Conservation (phyloP, 257 asterid species). For the Phtheirospermum japonicum region DNA sequence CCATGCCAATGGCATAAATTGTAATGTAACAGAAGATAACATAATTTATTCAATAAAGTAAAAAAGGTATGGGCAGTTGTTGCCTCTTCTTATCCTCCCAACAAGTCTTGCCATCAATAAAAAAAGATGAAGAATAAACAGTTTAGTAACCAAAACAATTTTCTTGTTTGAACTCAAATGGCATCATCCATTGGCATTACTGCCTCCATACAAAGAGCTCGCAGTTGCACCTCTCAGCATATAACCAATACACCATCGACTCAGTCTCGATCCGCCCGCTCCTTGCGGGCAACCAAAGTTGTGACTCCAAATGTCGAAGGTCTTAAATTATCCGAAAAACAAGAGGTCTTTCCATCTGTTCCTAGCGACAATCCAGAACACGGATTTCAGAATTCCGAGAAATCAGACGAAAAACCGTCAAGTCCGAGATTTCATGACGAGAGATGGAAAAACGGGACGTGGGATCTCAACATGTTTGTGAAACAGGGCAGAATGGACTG, state of each 20-base stretch:
- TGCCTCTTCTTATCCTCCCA: slow-evolving; percentile 25
- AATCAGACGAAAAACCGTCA: slow-evolving; percentile 25
- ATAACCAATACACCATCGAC: slow-evolving; percentile 32
- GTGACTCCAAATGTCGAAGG: slow-evolving; percentile 40
- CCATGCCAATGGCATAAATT: slow-evolving; percentile 29
- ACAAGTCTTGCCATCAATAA: slow-evolving; percentile 16
- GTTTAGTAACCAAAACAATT: slow-evolving; percentile 2
- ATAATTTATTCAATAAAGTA: slow-evolving; percentile 25
- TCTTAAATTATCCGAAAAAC: slow-evolving; percentile 27
- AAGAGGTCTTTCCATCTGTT: slow-evolving; percentile 9
- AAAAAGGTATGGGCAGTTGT: slow-evolving; percentile 33
- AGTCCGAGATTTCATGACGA: slow-evolving; percentile 44
- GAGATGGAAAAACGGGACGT: slow-evolving; percentile 69
- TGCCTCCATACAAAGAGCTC: slow-evolving; percentile 40
- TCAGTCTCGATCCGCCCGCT: slow-evolving; percentile 30
- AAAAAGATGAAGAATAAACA: slow-evolving; percentile 18
- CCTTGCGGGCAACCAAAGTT: slow-evolving; percentile 28
- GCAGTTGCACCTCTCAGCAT: slow-evolving; percentile 35
- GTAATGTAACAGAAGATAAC: slow-evolving; percentile 44
- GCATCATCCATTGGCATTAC: slow-evolving; percentile 51
- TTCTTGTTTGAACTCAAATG: slow-evolving; percentile 30
- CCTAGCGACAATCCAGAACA: slow-evolving; percentile 9
- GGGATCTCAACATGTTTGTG: slow-evolving; percentile 74
- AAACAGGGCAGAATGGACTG: slow-evolving; percentile 66
- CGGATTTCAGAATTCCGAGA: slow-evolving; percentile 13